Evolutionary conservation across 108 stramenopile species (phyloP), one percentile per base, ranked within the genome.

Genomic region (Fragilaria crotonensis): DNA sequence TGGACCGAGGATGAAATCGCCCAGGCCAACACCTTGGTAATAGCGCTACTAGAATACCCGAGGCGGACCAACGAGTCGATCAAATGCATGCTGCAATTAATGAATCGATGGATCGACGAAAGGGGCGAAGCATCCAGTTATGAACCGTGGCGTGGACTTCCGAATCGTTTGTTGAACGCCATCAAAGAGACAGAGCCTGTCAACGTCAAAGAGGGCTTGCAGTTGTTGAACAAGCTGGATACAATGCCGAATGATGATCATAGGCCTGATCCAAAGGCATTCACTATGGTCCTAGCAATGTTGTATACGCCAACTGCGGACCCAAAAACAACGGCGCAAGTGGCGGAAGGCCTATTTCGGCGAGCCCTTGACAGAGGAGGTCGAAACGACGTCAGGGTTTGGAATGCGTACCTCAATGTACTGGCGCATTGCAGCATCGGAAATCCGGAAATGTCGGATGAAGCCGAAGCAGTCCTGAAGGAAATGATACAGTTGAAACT

Each of bases 321-420:
- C 14, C 36, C 36, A 11, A 41, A 41, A 11, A n/a, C n/a, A n/a
- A 14, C 14, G 14, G 11, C 14, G 7, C 36, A 41, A 41, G 14
- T 41, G 14, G 7, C 36, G 7, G 36, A 41, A 7, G 36, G 14
- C 14, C 36, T 41, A 7, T 41, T 41, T 41, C 36, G 14, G 7
- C 7, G 36, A 14, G 36, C 11, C 14, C 36, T 41, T 41, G 14
- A 14, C 36, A 7, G 36, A 41, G 36, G 36, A 11, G 36, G 36
- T 41, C 36, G 14, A 41, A 14, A 41, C n/a, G 64, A 66, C 33
- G 26, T 58, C 17, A 55, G n/a, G 7, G 28, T 66, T 25, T 66
- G 48, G 45, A 58, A 50, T 48, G 64, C 20, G 9, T 50, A 28
- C 19, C 22, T 66, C 2, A 29, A 58, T 28, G 46, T 47, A 33